phyloP scores from a whole-genome alignment of 2,329 filamentous ascomycete genomes.

The Colletotrichum brevisporum region DNA sequence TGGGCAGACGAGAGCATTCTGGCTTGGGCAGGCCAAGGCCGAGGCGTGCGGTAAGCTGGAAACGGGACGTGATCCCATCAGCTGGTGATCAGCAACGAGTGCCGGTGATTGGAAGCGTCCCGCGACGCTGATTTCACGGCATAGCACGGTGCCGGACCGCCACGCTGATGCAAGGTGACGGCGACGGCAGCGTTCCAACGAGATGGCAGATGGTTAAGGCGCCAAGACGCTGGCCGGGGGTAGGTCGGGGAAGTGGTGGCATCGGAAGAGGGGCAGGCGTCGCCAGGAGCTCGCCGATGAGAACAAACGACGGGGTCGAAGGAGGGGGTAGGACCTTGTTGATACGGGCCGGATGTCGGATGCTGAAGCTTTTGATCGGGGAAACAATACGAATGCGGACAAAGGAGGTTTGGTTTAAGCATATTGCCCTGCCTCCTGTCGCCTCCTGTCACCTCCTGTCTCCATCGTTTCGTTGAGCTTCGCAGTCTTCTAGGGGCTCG shows the following conservation, averaged over 20 bases:
- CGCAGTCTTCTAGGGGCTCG: background rate
- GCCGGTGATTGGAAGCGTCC: slow-evolving; percentile 19
- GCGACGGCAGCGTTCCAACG: slow-evolving; percentile 34
- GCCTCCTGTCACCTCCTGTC: background rate
- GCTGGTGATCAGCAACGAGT: slow-evolving; percentile 19
- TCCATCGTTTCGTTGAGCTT: background rate
- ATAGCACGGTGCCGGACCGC: slow-evolving; percentile 30
- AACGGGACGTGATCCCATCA: slow-evolving; percentile 22
- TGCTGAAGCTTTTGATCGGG: slow-evolving; percentile 26
- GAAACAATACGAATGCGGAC: slow-evolving; percentile 27
- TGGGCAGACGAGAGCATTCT: slow-evolving; percentile 13
- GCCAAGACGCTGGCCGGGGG: slow-evolving; percentile 32
- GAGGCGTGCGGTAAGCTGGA: slow-evolving; percentile 6
- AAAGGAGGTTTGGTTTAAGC: slow-evolving; percentile 30
- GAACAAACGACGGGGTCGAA: slow-evolving; percentile 41
- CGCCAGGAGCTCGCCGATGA: slow-evolving; percentile 56
- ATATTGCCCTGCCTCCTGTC: slow-evolving; percentile 32
- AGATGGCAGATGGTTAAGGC: slow-evolving; percentile 32
- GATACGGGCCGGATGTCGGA: slow-evolving; percentile 19
- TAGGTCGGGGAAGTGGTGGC: slow-evolving; percentile 32
- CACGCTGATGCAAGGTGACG: slow-evolving; percentile 28
- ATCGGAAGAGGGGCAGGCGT: slow-evolving; percentile 34
- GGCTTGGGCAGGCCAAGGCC: slow-evolving; percentile 9
- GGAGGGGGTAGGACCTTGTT: slow-evolving; percentile 17
- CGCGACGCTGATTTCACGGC: slow-evolving; percentile 9